A percentile compares a stretch with the other conserved stretches of the same genome.
phyloP scores from a whole-genome alignment of 805 yeast genomes.

The Jamesozyma lodderae region DNA sequence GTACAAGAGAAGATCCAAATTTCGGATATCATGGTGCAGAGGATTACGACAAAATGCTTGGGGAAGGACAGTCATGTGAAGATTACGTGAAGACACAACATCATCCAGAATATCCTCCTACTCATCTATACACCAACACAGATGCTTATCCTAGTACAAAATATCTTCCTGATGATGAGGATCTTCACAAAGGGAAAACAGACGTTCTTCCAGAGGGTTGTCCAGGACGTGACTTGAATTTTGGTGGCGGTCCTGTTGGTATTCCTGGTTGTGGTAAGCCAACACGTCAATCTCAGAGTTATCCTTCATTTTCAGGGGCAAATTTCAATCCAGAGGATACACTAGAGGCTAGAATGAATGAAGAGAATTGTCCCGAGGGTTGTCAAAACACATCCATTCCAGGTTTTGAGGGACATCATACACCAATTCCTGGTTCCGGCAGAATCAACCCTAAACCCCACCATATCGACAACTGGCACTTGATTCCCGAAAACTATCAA shows the following conservation, averaged over 20 bases:
- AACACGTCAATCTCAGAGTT: not conserved
- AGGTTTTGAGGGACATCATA: conserved; percentile 8
- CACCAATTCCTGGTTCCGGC: conserved; percentile 14
- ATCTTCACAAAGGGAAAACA: conserved; percentile 1
- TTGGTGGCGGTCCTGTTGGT: conserved; percentile 2
- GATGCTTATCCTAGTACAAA: conserved; percentile 5
- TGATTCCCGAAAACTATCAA: conserved; percentile 3
- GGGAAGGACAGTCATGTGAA: conserved; percentile 9
- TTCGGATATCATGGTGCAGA: conserved; percentile 4
- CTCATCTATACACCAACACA: conserved; percentile 4
- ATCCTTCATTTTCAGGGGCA: not conserved
- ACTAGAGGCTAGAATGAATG: conserved; percentile 12
- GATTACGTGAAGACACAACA: conserved; percentile 5
- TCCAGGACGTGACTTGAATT: conserved; percentile 3
- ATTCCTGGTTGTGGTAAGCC: conserved; percentile 13
- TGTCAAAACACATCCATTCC: conserved; percentile 7
- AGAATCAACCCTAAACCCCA: conserved; percentile 3
- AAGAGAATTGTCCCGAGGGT: conserved; percentile 5
- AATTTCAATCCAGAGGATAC: conserved; percentile 6
- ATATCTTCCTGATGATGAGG: conserved; percentile 7
- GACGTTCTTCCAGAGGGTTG: conserved; percentile 6
- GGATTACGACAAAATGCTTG: conserved; percentile 8
- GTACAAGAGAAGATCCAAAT: not conserved
- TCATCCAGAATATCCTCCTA: conserved; percentile 8
- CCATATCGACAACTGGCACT: conserved; percentile 6